Evolutionary conservation across 768 basidiomycete genomes (phyloP).

Genomic region (Fistulinella prunicolor): DNA sequence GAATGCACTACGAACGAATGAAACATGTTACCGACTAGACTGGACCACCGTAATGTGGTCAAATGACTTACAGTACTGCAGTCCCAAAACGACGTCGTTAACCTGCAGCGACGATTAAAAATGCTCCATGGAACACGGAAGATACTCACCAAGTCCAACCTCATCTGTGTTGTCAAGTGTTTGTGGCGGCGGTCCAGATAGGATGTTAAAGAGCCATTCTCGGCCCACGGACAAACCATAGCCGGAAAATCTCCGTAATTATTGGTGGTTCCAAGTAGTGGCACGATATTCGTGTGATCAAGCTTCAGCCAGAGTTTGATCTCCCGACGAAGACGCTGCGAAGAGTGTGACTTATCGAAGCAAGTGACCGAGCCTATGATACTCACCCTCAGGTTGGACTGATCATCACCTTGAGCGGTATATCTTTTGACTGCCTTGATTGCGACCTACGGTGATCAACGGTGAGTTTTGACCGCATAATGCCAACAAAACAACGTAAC

Average conservation of each 20-base stretch:
- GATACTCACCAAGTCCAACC: slow-evolving; percentile 15
- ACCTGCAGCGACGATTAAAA: slow-evolving; percentile 11
- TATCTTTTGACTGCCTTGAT: slow-evolving; percentile 28
- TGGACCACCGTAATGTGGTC: neutral
- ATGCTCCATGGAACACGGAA: neutral
- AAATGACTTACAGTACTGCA: slow-evolving; percentile 24
- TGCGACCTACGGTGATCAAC: slow-evolving; percentile 13
- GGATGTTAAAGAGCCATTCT: slow-evolving; percentile 25
- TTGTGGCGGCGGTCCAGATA: slow-evolving; percentile 20
- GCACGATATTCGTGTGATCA: slow-evolving; percentile 30
- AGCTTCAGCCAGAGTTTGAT: slow-evolving; percentile 31
- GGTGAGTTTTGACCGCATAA: too few relatives aligned
- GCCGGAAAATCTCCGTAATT: slow-evolving; percentile 31
- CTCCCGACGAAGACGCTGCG: slow-evolving; percentile 28
- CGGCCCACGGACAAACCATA: slow-evolving; percentile 35
- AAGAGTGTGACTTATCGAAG: neutral
- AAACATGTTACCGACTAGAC: neutral
- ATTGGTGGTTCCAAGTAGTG: slow-evolving; percentile 25
- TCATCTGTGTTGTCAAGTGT: slow-evolving; percentile 11
- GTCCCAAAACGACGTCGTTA: slow-evolving; percentile 25
- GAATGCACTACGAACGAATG: slow-evolving; percentile 19
- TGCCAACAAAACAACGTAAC: neutral
- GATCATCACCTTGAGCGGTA: slow-evolving; percentile 7
- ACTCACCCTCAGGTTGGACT: slow-evolving; percentile 17
- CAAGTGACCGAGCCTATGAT: accelerated